These are phyloP conservation scores for Xenoacremonium recifei DNA, from an alignment of 2,329 filamentous ascomycete species.

Conservation along the genomic window DNA sequence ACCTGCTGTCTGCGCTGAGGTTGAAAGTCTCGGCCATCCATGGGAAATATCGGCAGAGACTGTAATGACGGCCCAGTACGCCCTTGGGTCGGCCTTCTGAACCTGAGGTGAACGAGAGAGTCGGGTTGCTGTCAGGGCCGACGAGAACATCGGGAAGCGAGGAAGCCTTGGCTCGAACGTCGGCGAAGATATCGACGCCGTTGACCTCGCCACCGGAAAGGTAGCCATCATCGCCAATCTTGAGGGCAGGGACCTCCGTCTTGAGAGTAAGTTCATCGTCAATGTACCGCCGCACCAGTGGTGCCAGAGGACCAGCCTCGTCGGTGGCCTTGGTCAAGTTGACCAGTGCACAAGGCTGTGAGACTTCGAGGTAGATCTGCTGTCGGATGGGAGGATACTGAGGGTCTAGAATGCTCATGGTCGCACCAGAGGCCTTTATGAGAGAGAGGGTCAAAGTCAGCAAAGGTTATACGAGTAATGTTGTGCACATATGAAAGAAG, in stretches of 20 bases:
- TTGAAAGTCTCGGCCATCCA: conserved; percentile 91
- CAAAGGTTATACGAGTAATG: background rate
- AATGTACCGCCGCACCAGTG: conserved; percentile 61
- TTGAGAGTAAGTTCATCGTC: conserved; percentile 69
- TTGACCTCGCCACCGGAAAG: conserved; percentile 67
- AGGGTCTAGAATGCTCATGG: conserved; percentile 16
- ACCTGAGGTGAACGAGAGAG: conserved; percentile 72
- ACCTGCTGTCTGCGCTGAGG: conserved; percentile 68
- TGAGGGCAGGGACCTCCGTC: conserved; percentile 71
- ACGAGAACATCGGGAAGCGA: conserved; percentile 70
- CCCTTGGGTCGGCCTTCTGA: conserved; percentile 80
- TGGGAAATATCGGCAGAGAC: conserved; percentile 79
- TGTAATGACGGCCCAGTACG: conserved; percentile 84
- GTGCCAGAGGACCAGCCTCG: conserved; percentile 52
- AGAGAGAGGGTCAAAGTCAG: background rate
- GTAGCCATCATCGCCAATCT: conserved; percentile 67
- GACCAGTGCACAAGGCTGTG: conserved; percentile 42
- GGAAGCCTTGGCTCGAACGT: conserved; percentile 47
- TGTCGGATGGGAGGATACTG: conserved; percentile 29
- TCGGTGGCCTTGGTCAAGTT: conserved; percentile 69
- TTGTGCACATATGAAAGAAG: too few species aligned
- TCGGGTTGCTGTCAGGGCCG: conserved; percentile 81
- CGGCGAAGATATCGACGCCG: conserved; percentile 66
- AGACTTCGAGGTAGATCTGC: conserved; percentile 70
- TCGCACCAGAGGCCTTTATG: conserved; percentile 25